A percentile compares a stretch with the other conserved stretches of the same genome.
Conservation (phyloP, 139 green algal species). For the Helicosporidium sp. region DNA sequence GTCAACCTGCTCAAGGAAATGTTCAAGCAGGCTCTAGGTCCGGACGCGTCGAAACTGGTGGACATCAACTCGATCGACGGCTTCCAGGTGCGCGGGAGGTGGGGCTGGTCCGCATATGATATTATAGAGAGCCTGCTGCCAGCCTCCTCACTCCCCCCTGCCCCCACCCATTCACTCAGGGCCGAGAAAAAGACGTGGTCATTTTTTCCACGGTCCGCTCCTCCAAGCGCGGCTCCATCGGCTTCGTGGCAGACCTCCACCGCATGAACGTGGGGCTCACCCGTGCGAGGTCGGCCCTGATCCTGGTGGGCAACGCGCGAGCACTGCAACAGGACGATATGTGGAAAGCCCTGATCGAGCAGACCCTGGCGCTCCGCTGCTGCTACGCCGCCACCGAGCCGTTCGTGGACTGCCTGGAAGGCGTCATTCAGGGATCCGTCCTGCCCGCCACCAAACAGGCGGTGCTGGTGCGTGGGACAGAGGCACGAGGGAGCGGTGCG, state of each 20-base stretch:
- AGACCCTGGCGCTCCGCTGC: not conserved
- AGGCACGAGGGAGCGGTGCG: no score
- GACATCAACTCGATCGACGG: slow-evolving; percentile 90
- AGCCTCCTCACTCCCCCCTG: no score
- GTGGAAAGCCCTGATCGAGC: slow-evolving; percentile 31
- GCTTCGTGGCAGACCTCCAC: slow-evolving; percentile 81
- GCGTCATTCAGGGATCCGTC: slow-evolving; percentile 1
- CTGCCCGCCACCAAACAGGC: no score
- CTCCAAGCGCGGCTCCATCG: slow-evolving; percentile 50
- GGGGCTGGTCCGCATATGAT: slow-evolving; percentile 20
- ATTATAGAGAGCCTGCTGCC: no score
- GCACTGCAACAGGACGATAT: slow-evolving; percentile 27
- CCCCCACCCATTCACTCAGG: no score
- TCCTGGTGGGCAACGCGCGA: slow-evolving; percentile 40
- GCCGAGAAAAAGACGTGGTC: slow-evolving; percentile 73
- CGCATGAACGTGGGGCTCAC: slow-evolving; percentile 89
- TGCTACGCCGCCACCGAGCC: not conserved
- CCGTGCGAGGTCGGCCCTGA: slow-evolving; percentile 46
- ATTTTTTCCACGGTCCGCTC: slow-evolving; percentile 69
- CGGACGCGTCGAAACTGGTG: slow-evolving; percentile 29
- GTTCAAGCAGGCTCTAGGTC: slow-evolving; percentile 47
- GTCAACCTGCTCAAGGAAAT: slow-evolving; percentile 7
- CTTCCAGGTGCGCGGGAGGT: slow-evolving; percentile 37
- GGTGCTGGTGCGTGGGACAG: no score
- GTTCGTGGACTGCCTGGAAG: not conserved